These are phyloP conservation scores for Casuarina cunninghamiana DNA, from an alignment of 306 rosid genomes.

Conservation along the genomic window DNA sequence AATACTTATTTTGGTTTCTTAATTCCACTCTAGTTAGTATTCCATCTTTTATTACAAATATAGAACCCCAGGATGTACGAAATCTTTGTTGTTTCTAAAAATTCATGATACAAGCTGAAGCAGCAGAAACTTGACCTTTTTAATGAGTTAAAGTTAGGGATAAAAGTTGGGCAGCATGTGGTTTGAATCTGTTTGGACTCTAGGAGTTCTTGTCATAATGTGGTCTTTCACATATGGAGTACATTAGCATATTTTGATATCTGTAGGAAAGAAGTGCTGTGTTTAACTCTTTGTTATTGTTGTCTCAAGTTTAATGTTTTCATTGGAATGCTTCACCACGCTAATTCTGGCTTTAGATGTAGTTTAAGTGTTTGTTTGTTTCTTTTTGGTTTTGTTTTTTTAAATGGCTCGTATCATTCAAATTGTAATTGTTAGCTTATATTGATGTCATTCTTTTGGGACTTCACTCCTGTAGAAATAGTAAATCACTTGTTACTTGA, in stretches of 20 bases:
- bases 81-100: neutral
- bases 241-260: neutral
- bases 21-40: neutral
- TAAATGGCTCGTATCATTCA: neutral
- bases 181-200: neutral
- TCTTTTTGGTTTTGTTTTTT: neutral
- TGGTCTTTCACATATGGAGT: neutral
- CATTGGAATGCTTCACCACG: too few relatives aligned
- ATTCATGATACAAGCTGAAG: neutral
- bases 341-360: neutral
- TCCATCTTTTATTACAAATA: neutral
- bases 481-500: neutral
- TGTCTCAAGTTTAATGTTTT: neutral
- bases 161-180: neutral
- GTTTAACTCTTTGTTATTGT: neutral
- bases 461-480: neutral
- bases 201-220: neutral
- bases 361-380: too few relatives aligned
- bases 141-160: neutral
- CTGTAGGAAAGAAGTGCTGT: neutral
- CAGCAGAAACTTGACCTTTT: too few relatives aligned
- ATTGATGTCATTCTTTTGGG: neutral
- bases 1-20: neutral
- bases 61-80: neutral
- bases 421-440: neutral